Base-by-base conservation (phyloP, 108 stramenopile genomes). In the Cyclotella sp. region DNA sequence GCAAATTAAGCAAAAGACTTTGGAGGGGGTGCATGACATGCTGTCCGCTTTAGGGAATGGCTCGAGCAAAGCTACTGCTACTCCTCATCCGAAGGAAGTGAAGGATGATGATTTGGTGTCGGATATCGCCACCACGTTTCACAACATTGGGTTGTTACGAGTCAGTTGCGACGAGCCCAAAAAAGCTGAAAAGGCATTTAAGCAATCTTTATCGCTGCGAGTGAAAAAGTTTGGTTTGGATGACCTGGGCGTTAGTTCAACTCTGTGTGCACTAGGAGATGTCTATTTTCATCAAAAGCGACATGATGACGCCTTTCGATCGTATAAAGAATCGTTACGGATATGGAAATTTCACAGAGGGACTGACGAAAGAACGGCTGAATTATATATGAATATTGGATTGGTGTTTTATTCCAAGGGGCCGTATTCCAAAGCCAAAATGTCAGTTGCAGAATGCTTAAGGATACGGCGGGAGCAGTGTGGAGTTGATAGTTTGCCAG, bases 41-140 rank as follows among this genome's bases (percentile, higher is more conserved):
- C 3, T 21, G 8, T 62, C 61, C 1, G n/a, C 30, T 12, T 28
- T 30, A 22, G 15, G 67, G 28, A 47, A 67, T 14, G 57, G 29
- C 39, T 19, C 34, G 11, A 53, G 24, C 39, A 30, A 42, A 9
- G 42, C 46, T 16, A 7, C 70, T 14, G 9, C 54, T 3, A 28
- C 51, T 18, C 14, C 30, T n/a, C 26, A 21, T 7, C 18, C 53
- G 21, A 53, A 54, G 22, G 24, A 63, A 11, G 34, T 68, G 41
- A 76, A 76, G 18, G 85, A 76, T 44, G 51, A 87, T 71, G 86
- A 83, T 67, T 82, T 83, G 69, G 85, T 92, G 15, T 76, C 84
- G 14, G 87, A 92, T 63, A 86, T 88, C 78, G 87, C 89, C 14
- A 61, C 83, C 0, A 84, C 83, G 0, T 75, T 80, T 43, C 78